Evolutionary conservation across 2,329 filamentous ascomycete genomes (phyloP).

Genomic region (Coniochaeta prunicola): DNA sequence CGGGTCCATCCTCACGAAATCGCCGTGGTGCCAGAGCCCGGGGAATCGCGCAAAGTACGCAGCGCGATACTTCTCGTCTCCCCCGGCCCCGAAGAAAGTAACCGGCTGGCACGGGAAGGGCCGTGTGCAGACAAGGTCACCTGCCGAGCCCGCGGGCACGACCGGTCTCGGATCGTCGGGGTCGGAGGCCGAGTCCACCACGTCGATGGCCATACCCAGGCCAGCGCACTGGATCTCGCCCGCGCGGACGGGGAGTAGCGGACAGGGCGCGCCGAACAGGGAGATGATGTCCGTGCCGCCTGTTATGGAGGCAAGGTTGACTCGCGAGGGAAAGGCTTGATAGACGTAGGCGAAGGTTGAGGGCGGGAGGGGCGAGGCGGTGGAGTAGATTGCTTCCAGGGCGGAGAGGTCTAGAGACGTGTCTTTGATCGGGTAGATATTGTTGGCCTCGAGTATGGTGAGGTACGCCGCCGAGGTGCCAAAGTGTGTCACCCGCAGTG

Average conservation of each 20-base stretch:
- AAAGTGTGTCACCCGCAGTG: conserved; percentile 81
- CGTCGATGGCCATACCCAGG: conserved; percentile 69
- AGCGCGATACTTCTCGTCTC: conserved; percentile 68
- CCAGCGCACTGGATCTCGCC: conserved; percentile 74
- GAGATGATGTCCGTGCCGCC: conserved; percentile 96
- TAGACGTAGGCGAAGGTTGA: conserved; percentile 93
- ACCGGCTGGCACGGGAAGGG: conserved; percentile 90
- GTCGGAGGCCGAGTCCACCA: conserved; percentile 47
- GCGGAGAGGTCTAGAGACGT: conserved; percentile 49
- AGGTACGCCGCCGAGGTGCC: conserved; percentile 94
- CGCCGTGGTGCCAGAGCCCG: conserved; percentile 84
- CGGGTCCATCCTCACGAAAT: conserved; percentile 71
- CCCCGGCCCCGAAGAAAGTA: conserved; percentile 72
- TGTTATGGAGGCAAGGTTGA: conserved; percentile 89
- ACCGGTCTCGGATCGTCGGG: conserved; percentile 39
- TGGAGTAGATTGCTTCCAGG: conserved; percentile 85
- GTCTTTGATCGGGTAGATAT: conserved; percentile 50
- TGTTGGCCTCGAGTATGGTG: conserved; percentile 77
- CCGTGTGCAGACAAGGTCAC: conserved; percentile 79
- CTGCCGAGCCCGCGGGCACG: conserved; percentile 58
- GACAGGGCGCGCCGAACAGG: conserved; percentile 81
- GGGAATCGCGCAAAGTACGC: conserved; percentile 86
- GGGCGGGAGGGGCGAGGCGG: conserved; percentile 83
- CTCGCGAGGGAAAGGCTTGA: conserved; percentile 65
- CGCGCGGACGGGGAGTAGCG: conserved; percentile 61